Percentiles rank a stretch among this genome's conserved stretches.
Evolutionary conservation across 176 grass and related monocot species (phyloP).

Genomic region (Oryza australiensis): DNA sequence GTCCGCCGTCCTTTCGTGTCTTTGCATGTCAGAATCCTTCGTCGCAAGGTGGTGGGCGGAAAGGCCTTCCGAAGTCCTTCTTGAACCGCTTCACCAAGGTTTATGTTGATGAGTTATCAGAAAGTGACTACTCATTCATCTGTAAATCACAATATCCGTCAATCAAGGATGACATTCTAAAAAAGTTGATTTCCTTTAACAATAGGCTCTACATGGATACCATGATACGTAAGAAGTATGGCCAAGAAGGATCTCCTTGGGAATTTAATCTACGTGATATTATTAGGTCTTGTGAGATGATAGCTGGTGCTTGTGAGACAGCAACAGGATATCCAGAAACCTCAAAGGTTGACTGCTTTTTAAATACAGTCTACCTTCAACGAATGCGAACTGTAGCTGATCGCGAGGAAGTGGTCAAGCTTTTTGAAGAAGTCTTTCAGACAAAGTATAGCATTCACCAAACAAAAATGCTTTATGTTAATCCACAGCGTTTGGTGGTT

Average conservation of each 20-base stretch:
- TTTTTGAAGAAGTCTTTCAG: constrained; percentile 82
- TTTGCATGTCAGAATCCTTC: constrained; percentile 98
- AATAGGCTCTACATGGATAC: constrained; percentile 73
- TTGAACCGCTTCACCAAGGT: constrained; percentile 96
- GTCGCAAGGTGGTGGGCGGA: constrained; percentile 87
- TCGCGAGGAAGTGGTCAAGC: constrained; percentile 69
- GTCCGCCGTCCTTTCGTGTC: constrained; percentile 74
- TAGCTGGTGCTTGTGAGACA: constrained; percentile 40
- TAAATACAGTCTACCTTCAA: constrained; percentile 91
- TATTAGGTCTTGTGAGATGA: constrained; percentile 82
- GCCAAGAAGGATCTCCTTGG: constrained; percentile 90
- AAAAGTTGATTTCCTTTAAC: constrained; percentile 84
- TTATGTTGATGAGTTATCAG: constrained; percentile 88
- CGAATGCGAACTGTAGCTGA: constrained; percentile 82
- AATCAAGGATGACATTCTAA: constrained; percentile 50
- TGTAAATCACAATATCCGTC: constrained; percentile 59
- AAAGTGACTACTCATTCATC: constrained; percentile 82
- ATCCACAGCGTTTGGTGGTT: constrained; percentile 62
- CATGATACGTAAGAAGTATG: constrained; percentile 83
- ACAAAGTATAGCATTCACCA: constrained; percentile 48
- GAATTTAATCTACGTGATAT: constrained; percentile 99
- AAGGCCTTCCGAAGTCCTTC: constrained; percentile 90
- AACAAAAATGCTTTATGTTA: constrained; percentile 69
- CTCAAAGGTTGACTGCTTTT: constrained; percentile 60
- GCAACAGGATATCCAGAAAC: constrained; percentile 10